Base-by-base conservation (phyloP, 768 basidiomycete species). In the Leccinum barrowsii region DNA sequence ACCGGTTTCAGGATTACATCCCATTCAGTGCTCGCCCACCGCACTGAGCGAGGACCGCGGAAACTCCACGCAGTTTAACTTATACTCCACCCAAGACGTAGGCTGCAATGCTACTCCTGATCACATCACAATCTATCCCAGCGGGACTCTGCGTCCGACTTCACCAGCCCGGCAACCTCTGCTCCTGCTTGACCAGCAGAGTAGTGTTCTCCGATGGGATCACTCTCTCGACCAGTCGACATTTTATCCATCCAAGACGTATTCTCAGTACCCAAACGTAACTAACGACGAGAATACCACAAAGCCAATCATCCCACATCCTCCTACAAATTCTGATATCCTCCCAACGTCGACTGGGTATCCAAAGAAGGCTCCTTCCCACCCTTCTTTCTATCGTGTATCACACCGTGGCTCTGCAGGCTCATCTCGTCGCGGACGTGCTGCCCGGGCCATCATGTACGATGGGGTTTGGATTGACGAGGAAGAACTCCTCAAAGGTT, bases 391-490 rank as follows among this genome's bases (percentile, higher is more conserved):
- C 2, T 35, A 10, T 24, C 30, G 35, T 19, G 24, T 24, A 24
- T 24, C 24, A 24, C 24, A 24, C 24, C 24, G 4, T 24, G 10
- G 22, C 2, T 7, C 44, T 8, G 7, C 13, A n/a, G 7, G 4
- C 7, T 35, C 44, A 19, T 50, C 46, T n/a, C 52, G 32, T 15
- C 51, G 17, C 11, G 32, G 26, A 28, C 49, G 55, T 22, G 32
- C 15, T 2, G 40, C 51, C 8, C 52, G 42, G 22, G 59, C 58
- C 5, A 54, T 67, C 7, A 51, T 57, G 15, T 61, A 49, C 24
- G 17, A 24, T 4, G 59, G 60, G 2, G 2, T 59, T 8, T 62
- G 56, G 58, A 49, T 65, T 3, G 65, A 67, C 2, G 54, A 59
- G 55, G 56, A 42, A 44, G 63, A 59, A 5, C 60, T 67, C 28